phyloP scores from a whole-genome alignment of 768 basidiomycete species.

The Lactarius evosmus region DNA sequence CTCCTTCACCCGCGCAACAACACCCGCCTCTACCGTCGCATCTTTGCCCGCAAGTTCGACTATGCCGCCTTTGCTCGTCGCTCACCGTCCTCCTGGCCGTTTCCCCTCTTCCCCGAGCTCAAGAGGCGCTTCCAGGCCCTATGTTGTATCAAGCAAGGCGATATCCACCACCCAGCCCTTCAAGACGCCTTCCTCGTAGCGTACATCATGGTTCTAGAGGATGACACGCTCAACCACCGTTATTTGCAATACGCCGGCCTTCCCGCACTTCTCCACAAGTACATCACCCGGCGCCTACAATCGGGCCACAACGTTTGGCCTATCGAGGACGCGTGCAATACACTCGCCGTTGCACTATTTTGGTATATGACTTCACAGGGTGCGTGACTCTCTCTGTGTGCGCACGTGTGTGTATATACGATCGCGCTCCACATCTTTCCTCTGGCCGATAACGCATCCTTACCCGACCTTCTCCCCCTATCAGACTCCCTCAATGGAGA shows the following conservation, averaged over 20 bases:
- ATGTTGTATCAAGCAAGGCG: slow-evolving; percentile 11
- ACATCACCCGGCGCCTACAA: slow-evolving; percentile 15
- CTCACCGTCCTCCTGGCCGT: slow-evolving; percentile 42
- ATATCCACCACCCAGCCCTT: slow-evolving; percentile 12
- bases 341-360: slow-evolving; percentile 26
- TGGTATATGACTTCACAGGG: slow-evolving; percentile 28
- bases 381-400: slow-evolving; percentile 10
- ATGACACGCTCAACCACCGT: slow-evolving; percentile 21
- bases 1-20: slow-evolving; percentile 53
- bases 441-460: slow-evolving; percentile 1
- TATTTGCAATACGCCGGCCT: slow-evolving; percentile 18
- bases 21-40: slow-evolving; percentile 63
- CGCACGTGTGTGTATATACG: not conserved
- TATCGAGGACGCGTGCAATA: slow-evolving; percentile 16
- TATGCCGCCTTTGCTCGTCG: slow-evolving; percentile 46
- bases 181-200: slow-evolving; percentile 15
- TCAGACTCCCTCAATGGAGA: slow-evolving; percentile 23
- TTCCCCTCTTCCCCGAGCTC: slow-evolving; percentile 42
- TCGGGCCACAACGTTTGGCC: slow-evolving; percentile 22
- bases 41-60: slow-evolving; percentile 72
- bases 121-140: slow-evolving; percentile 20
- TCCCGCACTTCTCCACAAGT: slow-evolving; percentile 16
- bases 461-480: not conserved
- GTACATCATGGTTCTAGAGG: slow-evolving; percentile 27
- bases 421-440: slow-evolving; percentile 17